phyloP scores from a whole-genome alignment of 2,329 filamentous ascomycete genomes.

The Aspergillus fijiensis region DNA sequence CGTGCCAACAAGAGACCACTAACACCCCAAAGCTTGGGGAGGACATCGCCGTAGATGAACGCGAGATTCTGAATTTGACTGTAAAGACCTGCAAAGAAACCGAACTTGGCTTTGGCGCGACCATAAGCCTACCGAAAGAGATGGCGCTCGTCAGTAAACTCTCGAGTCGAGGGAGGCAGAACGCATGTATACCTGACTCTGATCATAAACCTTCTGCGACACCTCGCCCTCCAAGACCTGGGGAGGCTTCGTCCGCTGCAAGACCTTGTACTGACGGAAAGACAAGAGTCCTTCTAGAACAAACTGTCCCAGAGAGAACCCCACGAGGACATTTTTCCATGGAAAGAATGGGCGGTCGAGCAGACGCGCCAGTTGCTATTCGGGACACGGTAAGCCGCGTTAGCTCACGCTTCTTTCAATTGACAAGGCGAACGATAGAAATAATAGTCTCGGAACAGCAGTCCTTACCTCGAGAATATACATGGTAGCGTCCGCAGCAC shows the following conservation, averaged over 20 bases:
- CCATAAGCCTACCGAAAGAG: slow-evolving; percentile 70
- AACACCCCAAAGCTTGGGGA: slow-evolving; percentile 85
- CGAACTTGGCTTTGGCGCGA: slow-evolving; percentile 90
- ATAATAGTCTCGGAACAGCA: neutral
- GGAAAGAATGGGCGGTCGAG: slow-evolving; percentile 92
- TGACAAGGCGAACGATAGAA: neutral
- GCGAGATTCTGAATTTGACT: slow-evolving; percentile 83
- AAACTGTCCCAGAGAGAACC: slow-evolving; percentile 90
- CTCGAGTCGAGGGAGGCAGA: neutral
- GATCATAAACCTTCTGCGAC: slow-evolving; percentile 85
- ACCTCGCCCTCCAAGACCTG: slow-evolving; percentile 87
- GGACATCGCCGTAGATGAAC: slow-evolving; percentile 85
- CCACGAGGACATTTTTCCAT: slow-evolving; percentile 94
- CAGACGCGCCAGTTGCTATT: slow-evolving; percentile 70
- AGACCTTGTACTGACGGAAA: slow-evolving; percentile 82
- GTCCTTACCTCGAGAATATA: slow-evolving; percentile 38
- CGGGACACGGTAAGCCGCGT: slow-evolving; percentile 16
- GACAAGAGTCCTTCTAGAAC: slow-evolving; percentile 87
- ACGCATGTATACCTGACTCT: slow-evolving; percentile 66
- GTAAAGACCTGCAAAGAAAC: slow-evolving; percentile 77
- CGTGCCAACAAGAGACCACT: slow-evolving; percentile 71
- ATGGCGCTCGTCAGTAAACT: neutral
- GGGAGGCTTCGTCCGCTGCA: slow-evolving; percentile 76
- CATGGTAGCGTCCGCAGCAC: slow-evolving; percentile 28
- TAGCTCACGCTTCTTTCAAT: slow-evolving; percentile 9